Conservation (phyloP, 768 basidiomycete genomes). For the Hygrocybe coccinea region DNA sequence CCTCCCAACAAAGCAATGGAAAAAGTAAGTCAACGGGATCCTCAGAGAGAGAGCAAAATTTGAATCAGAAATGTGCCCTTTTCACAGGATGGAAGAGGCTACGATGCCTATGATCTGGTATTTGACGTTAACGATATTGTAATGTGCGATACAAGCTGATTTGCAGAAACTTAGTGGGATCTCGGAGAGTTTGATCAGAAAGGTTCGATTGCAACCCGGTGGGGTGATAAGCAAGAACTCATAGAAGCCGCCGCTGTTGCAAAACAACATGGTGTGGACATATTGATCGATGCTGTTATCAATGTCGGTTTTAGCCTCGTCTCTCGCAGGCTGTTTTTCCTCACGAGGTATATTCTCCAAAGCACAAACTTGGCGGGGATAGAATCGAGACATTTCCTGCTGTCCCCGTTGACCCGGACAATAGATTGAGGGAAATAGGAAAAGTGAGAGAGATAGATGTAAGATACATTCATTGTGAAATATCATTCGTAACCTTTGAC, state of each 20-base stretch:
- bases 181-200: constrained; percentile 81
- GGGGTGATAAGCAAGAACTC: constrained; percentile 84
- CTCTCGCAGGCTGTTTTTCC: constrained; percentile 6
- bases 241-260: constrained; percentile 66
- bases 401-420: constrained; percentile 62
- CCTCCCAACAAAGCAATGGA: constrained; percentile 76
- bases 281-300: constrained; percentile 83
- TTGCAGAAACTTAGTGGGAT: constrained; percentile 58
- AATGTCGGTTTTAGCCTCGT: constrained; percentile 49
- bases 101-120: constrained; percentile 85
- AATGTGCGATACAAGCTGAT: neutral
- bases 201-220: constrained; percentile 65
- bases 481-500: neutral
- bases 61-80: neutral
- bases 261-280: constrained; percentile 60
- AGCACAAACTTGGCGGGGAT: constrained; percentile 88
- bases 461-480: constrained; percentile 5
- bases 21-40: constrained; percentile 36
- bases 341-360: constrained; percentile 5
- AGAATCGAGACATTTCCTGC: constrained; percentile 62
- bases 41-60: neutral
- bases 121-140: constrained; percentile 7
- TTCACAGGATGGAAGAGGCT: constrained; percentile 63
- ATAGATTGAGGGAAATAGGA: constrained; percentile 60
- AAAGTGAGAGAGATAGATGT: constrained; percentile 65